Conservation (phyloP, 2,329 filamentous ascomycete genomes). For the Sphaerulina musiva region DNA sequence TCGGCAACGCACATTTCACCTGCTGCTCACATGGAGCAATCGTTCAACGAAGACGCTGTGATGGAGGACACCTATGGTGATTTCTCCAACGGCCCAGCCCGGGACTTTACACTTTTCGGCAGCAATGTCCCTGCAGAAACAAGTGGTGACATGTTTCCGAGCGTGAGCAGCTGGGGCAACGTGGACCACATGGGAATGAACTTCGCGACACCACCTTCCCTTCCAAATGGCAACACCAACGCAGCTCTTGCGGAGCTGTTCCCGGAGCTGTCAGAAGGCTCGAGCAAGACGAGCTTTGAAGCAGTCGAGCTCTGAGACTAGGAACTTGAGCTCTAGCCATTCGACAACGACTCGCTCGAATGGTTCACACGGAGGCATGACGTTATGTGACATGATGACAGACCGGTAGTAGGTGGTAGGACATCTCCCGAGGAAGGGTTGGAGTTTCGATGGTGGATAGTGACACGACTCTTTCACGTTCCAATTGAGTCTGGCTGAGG, state of each 20-base stretch:
- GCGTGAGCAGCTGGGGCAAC: slow-evolving; percentile 33
- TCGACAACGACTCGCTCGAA: no score
- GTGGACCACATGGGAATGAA: slow-evolving; percentile 26
- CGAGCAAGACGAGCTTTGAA: background rate
- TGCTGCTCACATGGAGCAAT: slow-evolving; percentile 62
- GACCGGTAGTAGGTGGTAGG: slow-evolving; percentile 4
- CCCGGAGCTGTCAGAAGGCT: slow-evolving; percentile 17
- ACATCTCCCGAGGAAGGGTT: slow-evolving; percentile 1
- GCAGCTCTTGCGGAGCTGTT: slow-evolving; percentile 21
- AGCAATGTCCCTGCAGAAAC: slow-evolving; percentile 17
- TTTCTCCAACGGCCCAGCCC: slow-evolving; percentile 12
- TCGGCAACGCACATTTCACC: slow-evolving; percentile 57
- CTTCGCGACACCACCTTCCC: slow-evolving; percentile 17
- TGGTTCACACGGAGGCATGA: slow-evolving; percentile 2
- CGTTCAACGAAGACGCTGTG: slow-evolving; percentile 45
- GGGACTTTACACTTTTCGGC: slow-evolving; percentile 59
- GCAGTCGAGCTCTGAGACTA: background rate
- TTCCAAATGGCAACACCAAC: slow-evolving; percentile 17
- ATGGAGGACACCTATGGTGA: slow-evolving; percentile 55
- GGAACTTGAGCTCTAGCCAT: background rate
- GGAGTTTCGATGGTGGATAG: background rate
- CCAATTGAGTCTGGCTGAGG: background rate
- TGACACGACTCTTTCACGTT: slow-evolving; percentile 3
- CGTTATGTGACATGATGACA: slow-evolving; percentile 7
- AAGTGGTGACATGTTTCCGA: slow-evolving; percentile 30